phyloP scores from a whole-genome alignment of 495 filamentous ascomycete genomes.

The Hypomontagnella submonticulosa region DNA sequence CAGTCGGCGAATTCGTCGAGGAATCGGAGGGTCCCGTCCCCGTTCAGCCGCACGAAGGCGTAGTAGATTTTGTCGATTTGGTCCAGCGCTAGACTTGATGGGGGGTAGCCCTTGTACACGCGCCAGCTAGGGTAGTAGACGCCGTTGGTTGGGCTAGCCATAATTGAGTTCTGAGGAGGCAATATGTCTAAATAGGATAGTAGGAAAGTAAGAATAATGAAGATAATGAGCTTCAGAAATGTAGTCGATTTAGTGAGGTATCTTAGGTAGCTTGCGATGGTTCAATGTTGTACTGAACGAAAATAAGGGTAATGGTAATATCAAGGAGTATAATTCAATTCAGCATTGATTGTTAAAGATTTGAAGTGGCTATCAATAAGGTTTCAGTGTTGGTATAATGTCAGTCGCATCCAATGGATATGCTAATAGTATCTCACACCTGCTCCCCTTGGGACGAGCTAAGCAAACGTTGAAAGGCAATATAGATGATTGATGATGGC shows the following conservation, averaged over 20 bases:
- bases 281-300: constrained; percentile 3
- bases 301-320: background rate
- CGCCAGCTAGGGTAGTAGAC: constrained; percentile 86
- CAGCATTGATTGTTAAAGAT: too few relatives aligned
- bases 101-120: constrained; percentile 74
- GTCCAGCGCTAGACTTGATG: constrained; percentile 71
- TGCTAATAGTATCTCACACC: too few relatives aligned
- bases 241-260: background rate
- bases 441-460: too few relatives aligned
- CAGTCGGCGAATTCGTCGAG: constrained; percentile 80
- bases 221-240: too few relatives aligned
- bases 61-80: constrained; percentile 80
- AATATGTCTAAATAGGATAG: background rate
- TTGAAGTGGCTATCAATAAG: too few relatives aligned
- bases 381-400: too few relatives aligned
- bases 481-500: too few relatives aligned
- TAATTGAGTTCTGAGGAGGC: constrained; percentile 9
- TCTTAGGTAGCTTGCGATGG: background rate
- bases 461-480: too few relatives aligned
- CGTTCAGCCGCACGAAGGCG: constrained; percentile 68
- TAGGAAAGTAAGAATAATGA: background rate
- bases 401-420: too few relatives aligned
- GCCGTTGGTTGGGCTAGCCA: constrained; percentile 48
- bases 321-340: background rate
- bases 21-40: constrained; percentile 50